Percentiles rank a stretch among this genome's conserved stretches.
Evolutionary conservation across 108 stramenopile genomes (phyloP).

Genomic region (Cafeteria roenbergensis): DNA sequence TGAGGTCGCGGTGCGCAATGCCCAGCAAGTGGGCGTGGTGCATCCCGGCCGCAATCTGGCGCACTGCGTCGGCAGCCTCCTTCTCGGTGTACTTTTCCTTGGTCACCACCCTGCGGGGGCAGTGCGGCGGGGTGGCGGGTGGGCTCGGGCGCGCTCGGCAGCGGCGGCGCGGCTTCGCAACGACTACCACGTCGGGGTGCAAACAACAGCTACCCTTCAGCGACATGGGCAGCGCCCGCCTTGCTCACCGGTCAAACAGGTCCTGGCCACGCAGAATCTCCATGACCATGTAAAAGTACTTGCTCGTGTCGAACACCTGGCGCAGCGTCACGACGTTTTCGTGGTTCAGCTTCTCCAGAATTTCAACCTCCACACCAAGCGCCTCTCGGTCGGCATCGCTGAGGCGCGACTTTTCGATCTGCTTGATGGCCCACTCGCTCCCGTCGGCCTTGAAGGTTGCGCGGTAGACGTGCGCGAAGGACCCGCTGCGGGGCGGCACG

Average conservation of each 20-base stretch:
- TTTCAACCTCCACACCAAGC: constrained; percentile 19
- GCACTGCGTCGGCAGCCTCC: constrained; percentile 57
- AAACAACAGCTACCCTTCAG: too few species aligned
- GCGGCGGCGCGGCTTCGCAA: too few species aligned
- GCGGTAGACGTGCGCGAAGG: background rate
- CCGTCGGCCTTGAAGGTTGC: background rate
- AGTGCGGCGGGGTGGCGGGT: too few species aligned
- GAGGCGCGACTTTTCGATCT: background rate
- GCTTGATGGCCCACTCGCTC: constrained; percentile 7
- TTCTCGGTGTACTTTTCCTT: constrained; percentile 66
- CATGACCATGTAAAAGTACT: constrained; percentile 32
- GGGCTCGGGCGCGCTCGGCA: too few species aligned
- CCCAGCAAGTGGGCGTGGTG: constrained; percentile 59
- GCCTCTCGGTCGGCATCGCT: constrained; percentile 18
- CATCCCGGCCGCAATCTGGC: constrained; percentile 58
- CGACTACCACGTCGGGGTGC: too few species aligned
- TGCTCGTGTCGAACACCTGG: constrained; percentile 25
- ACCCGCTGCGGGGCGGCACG: background rate
- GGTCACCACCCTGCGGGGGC: constrained; percentile 69
- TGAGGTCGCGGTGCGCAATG: constrained; percentile 71
- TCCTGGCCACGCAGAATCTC: constrained; percentile 71
- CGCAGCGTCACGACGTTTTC: constrained; percentile 30
- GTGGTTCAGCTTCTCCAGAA: constrained; percentile 25
- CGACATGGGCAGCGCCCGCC: too few species aligned
- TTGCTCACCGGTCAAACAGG: constrained; percentile 80